phyloP scores from a whole-genome alignment of 2,329 filamentous ascomycete genomes.

The Aspergillus sp. region DNA sequence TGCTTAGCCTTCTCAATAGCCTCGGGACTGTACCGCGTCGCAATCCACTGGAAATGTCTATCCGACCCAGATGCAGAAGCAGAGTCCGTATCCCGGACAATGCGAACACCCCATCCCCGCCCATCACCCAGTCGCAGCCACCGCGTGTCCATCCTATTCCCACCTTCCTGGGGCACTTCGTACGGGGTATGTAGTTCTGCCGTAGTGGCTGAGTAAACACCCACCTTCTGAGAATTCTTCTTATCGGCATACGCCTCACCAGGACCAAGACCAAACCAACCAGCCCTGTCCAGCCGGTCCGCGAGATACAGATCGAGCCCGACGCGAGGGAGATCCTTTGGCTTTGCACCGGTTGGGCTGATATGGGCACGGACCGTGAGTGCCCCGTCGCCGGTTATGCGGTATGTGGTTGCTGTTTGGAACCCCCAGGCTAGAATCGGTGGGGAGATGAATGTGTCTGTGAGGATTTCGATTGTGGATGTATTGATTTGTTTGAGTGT shows the following conservation, averaged over 20 bases:
- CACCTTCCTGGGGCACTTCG: conserved; percentile 28
- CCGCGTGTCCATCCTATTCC: conserved; percentile 23
- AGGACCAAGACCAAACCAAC: conserved; percentile 27
- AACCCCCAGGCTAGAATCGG: conserved; percentile 26
- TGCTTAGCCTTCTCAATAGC: conserved; percentile 20
- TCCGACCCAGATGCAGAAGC: too few relatives aligned
- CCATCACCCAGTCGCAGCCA: conserved; percentile 19
- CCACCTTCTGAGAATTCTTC: conserved; percentile 21
- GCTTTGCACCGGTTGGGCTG: conserved; percentile 16
- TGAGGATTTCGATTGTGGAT: conserved; percentile 11
- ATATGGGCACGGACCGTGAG: conserved; percentile 12
- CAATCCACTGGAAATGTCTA: conserved; percentile 22
- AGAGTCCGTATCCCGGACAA: neutral
- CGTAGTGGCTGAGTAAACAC: conserved; percentile 16
- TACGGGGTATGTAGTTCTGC: conserved; percentile 24
- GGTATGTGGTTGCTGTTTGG: conserved; percentile 15
- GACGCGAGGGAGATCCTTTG: conserved; percentile 6
- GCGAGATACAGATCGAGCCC: conserved; percentile 20
- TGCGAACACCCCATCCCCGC: conserved; percentile 6
- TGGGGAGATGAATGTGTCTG: conserved; percentile 19
- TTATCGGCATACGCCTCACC: conserved; percentile 29
- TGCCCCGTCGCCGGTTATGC: conserved; percentile 12
- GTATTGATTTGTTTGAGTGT: conserved; percentile 1
- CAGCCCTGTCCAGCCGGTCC: conserved; percentile 12
- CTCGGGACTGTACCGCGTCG: conserved; percentile 15